phyloP scores from a whole-genome alignment of 179 eudicot genomes.

The Dionaea muscipula region DNA sequence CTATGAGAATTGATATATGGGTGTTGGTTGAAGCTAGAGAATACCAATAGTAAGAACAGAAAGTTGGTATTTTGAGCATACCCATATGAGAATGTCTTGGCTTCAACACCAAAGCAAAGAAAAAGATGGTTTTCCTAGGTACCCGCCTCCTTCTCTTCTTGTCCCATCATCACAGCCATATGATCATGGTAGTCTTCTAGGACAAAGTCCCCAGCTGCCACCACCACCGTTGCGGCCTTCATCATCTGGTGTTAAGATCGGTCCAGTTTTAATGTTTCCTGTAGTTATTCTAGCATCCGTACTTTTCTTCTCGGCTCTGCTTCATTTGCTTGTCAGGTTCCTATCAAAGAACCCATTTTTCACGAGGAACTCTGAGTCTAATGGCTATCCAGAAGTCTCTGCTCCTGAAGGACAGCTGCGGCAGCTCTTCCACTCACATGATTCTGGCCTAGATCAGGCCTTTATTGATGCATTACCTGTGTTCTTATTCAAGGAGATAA shows the following conservation, averaged over 20 bases:
- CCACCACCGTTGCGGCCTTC: background rate
- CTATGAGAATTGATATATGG: no score
- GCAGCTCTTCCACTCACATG: conserved; percentile 10
- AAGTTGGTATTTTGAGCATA: background rate
- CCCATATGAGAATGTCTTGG: background rate
- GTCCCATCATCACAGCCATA: background rate
- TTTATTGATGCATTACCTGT: conserved; percentile 12
- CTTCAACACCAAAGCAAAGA: background rate
- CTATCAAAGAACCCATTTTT: background rate
- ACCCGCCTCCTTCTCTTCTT: background rate
- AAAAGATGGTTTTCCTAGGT: background rate
- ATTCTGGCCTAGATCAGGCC: conserved; percentile 13
- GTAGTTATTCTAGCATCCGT: background rate
- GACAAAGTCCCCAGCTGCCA: background rate
- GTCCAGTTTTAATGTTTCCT: background rate
- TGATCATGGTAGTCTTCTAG: background rate
- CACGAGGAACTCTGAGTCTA: background rate
- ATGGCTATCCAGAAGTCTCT: background rate
- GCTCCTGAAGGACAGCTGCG: conserved; percentile 11
- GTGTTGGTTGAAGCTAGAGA: background rate
- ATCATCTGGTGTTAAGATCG: background rate
- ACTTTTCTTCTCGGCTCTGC: background rate
- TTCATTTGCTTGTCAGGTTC: conserved; percentile 6
- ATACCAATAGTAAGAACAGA: background rate
- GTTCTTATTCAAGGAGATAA: conserved; percentile 10